Conservation (phyloP, 148 eudicot species). For the Rhododendron mucronatum region DNA sequence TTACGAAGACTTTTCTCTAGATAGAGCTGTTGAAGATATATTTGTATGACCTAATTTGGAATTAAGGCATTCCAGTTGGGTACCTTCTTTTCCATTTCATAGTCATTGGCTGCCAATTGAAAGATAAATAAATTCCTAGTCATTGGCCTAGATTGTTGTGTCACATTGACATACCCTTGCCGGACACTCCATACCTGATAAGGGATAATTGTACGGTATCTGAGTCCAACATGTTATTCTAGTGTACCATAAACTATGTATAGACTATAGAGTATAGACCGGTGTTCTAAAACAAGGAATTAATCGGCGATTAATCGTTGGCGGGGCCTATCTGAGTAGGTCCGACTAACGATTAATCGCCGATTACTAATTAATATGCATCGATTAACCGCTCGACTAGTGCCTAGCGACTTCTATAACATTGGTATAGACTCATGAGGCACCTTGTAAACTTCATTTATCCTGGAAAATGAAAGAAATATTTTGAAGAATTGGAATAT, state of each 20-base stretch:
- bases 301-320: no score
- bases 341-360: no score
- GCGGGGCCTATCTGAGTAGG: no score
- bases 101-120: not conserved
- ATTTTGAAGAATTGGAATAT: not conserved
- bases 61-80: slow-evolving; percentile 1
- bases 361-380: no score
- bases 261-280: no score
- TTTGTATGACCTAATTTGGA: not conserved
- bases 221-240: not conserved
- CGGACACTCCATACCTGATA: not conserved
- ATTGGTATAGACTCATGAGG: not conserved
- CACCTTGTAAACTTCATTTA: not conserved
- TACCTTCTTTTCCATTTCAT: slow-evolving; percentile 2
- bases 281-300: no score
- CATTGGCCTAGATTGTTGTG: not conserved
- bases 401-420: no score
- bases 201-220: not conserved
- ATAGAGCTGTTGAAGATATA: not conserved
- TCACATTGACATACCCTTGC: not conserved
- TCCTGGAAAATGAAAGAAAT: not conserved
- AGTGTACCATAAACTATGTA: not conserved
- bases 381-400: no score
- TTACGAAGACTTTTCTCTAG: not conserved
- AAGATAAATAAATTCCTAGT: not conserved